Conservation (phyloP, 331 rosid genomes). For the Rosa hybrid region DNA sequence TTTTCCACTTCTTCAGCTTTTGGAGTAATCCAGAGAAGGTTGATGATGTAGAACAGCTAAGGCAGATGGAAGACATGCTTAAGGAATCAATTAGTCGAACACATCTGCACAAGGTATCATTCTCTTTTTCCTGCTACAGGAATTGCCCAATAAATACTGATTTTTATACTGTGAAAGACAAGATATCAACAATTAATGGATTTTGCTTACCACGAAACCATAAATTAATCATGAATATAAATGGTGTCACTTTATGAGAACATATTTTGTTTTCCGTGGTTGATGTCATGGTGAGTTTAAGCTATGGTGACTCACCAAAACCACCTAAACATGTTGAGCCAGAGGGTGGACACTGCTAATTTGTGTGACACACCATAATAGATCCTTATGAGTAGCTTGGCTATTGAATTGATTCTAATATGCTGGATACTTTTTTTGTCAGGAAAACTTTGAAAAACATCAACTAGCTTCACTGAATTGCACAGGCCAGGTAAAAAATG, state of each 20-base stretch:
- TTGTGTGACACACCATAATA: background rate
- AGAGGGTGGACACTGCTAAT: constrained; percentile 1
- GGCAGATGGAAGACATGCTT: constrained; percentile 66
- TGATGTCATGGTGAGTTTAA: constrained; percentile 7
- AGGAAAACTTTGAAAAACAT: constrained; percentile 64
- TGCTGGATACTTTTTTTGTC: constrained; percentile 22
- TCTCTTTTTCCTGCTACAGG: constrained; percentile 9
- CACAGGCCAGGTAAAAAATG: constrained; percentile 45
- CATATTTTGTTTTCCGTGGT: background rate
- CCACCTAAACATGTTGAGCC: constrained; percentile 6
- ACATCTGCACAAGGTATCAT: constrained; percentile 50
- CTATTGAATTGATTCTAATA: background rate
- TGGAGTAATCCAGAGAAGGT: constrained; percentile 67
- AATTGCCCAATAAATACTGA: background rate
- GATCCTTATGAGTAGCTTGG: background rate
- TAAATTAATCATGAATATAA: background rate
- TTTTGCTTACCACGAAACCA: background rate
- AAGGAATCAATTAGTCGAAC: constrained; percentile 58
- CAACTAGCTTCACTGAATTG: constrained; percentile 55
- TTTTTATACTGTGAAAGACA: background rate
- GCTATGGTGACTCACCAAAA: background rate
- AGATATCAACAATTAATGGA: background rate
- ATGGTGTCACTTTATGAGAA: background rate
- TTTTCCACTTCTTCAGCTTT: constrained; percentile 45
- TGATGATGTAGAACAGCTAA: constrained; percentile 52